Evolutionary conservation across 306 rosid genomes (phyloP).

Genomic region (Casuarina glauca): DNA sequence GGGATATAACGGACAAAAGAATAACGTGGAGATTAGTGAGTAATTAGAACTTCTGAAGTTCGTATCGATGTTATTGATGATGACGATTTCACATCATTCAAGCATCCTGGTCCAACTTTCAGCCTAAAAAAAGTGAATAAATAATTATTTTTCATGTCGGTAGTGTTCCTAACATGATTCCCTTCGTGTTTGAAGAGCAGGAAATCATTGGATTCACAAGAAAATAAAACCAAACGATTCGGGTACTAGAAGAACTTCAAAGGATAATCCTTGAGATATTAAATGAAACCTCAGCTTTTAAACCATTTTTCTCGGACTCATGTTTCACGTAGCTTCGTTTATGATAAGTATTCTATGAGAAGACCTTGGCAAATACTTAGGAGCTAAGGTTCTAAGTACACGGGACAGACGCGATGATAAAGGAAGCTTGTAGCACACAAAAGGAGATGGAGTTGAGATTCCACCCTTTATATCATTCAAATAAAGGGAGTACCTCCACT

Average conservation of each 20-base stretch:
- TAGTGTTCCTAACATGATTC: no score
- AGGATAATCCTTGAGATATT: no score
- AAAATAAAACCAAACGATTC: no score
- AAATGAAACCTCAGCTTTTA: no score
- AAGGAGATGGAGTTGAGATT: slow-evolving; percentile 52
- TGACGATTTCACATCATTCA: not conserved
- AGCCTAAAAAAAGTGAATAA: no score
- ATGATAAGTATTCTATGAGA: no score
- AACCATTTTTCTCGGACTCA: no score
- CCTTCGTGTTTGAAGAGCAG: no score
- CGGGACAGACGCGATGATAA: slow-evolving; percentile 48
- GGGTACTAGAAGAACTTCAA: no score
- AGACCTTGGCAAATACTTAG: slow-evolving; percentile 31
- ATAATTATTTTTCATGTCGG: no score
- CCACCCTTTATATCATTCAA: slow-evolving; percentile 41
- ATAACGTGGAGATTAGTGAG: not conserved
- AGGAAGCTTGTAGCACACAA: slow-evolving; percentile 57
- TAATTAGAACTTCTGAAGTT: not conserved
- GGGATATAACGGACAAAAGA: not conserved
- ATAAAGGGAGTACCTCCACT: slow-evolving; percentile 54
- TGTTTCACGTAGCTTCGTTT: no score
- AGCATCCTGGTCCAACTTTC: not conserved
- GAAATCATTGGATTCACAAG: no score
- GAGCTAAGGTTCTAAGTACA: slow-evolving; percentile 42
- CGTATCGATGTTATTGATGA: not conserved